phyloP scores from a whole-genome alignment of 2,329 filamentous ascomycete genomes.

The Arthrinium phaeospermum region DNA sequence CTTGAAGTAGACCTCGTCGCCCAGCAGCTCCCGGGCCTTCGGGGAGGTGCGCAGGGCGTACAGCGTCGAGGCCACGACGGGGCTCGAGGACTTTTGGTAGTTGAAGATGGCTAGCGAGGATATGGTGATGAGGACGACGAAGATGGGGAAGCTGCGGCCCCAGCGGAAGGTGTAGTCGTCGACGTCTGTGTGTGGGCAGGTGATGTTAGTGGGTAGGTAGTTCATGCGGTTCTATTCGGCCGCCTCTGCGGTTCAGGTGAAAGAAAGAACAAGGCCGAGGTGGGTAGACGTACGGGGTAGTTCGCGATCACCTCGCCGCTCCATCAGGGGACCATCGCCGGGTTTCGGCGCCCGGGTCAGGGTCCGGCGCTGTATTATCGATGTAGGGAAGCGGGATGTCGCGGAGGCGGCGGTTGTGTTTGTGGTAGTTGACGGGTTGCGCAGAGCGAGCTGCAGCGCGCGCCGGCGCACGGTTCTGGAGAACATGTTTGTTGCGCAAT shows the following conservation, averaged over 20 bases:
- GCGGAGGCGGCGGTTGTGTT: background rate
- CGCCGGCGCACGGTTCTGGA: conserved; percentile 13
- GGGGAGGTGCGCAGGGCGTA: conserved; percentile 88
- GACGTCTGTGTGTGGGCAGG: conserved; percentile 30
- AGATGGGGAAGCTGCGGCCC: conserved; percentile 79
- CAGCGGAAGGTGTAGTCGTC: conserved; percentile 64
- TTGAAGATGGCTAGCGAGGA: conserved; percentile 94
- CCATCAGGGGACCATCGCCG: conserved; percentile 68
- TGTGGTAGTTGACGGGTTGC: background rate
- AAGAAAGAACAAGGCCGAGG: conserved; percentile 3
- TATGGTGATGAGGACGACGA: conserved; percentile 72
- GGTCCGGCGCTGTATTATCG: conserved; percentile 45
- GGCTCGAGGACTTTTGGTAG: conserved; percentile 94
- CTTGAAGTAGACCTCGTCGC: conserved; percentile 85
- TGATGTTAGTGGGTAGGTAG: background rate
- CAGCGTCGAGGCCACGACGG: conserved; percentile 83
- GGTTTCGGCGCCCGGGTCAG: conserved; percentile 61
- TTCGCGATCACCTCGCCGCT: conserved; percentile 68
- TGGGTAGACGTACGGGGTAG: conserved; percentile 59
- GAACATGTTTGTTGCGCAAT: background rate
- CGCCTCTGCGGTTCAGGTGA: too few relatives aligned
- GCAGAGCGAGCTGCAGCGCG: conserved; percentile 17
- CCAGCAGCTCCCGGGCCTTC: conserved; percentile 76
- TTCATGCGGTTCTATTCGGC: background rate
- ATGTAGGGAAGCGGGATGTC: background rate